These are phyloP conservation scores for Colletotrichum sp. DNA, from an alignment of 2,329 filamentous ascomycete genomes.

Conservation along the genomic window DNA sequence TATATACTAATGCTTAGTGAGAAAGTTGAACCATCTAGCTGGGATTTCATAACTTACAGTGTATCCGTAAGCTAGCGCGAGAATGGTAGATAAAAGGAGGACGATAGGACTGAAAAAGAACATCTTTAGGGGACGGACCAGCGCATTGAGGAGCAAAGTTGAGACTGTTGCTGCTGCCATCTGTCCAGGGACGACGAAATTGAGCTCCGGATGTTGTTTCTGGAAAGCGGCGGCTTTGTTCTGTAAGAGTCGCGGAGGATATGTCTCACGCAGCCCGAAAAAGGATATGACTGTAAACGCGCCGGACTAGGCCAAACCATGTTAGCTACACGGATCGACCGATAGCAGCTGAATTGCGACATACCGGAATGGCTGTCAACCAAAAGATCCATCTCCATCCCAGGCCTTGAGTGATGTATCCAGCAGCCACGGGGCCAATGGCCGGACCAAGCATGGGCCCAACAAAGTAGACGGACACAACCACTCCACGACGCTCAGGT, in stretches of 20 bases:
- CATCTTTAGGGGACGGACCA: not conserved
- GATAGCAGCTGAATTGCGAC: not conserved
- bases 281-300: not conserved
- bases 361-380: conserved; percentile 42
- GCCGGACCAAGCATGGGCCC: conserved; percentile 51
- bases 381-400: conserved; percentile 58
- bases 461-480: conserved; percentile 56
- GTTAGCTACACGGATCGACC: not conserved
- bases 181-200: not conserved
- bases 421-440: conserved; percentile 51
- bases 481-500: conserved; percentile 59
- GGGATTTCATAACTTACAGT: not conserved
- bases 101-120: not conserved
- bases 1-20: not conserved
- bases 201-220: not conserved
- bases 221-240: not conserved
- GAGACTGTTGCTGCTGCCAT: not conserved
- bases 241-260: not conserved
- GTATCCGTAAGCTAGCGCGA: not conserved
- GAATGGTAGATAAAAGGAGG: not conserved
- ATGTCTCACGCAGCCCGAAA: not conserved
- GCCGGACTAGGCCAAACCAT: not conserved
- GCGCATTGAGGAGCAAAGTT: not conserved
- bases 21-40: not conserved
- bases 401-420: conserved; percentile 41